phyloP scores from a whole-genome alignment of 345 rosid genomes.

The Eucalyptus albens region DNA sequence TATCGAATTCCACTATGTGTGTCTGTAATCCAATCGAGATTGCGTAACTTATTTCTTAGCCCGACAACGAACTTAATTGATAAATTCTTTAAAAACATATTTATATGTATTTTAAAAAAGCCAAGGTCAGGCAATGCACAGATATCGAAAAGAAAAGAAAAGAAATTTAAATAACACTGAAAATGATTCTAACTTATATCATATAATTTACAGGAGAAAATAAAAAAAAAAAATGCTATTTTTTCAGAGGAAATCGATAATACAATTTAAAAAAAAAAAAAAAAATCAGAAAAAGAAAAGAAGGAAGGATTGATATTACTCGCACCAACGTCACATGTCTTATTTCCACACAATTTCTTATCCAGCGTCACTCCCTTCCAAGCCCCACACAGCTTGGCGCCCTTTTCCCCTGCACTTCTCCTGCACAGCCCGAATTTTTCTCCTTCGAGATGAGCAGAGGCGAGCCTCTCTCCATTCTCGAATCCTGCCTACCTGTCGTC shows the following conservation, averaged over 20 bases:
- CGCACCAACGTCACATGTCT: conserved; percentile 13
- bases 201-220: neutral
- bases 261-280: neutral
- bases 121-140: accelerated
- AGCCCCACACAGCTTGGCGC: conserved; percentile 10
- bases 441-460: neutral
- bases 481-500: neutral
- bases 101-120: neutral
- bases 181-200: neutral
- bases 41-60: accelerated
- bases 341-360: conserved; percentile 34
- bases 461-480: neutral
- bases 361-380: conserved; percentile 5
- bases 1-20: neutral
- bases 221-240: neutral
- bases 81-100: neutral
- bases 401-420: neutral
- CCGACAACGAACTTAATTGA: neutral
- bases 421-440: neutral
- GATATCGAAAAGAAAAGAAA: neutral
- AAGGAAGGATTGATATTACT: neutral
- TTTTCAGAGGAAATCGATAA: neutral
- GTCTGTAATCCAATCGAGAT: neutral
- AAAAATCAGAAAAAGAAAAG: neutral
- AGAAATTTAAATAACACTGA: neutral